These are phyloP conservation scores for Fusarium cicatricum DNA, from an alignment of 2,329 filamentous ascomycete genomes.

Conservation along the genomic window DNA sequence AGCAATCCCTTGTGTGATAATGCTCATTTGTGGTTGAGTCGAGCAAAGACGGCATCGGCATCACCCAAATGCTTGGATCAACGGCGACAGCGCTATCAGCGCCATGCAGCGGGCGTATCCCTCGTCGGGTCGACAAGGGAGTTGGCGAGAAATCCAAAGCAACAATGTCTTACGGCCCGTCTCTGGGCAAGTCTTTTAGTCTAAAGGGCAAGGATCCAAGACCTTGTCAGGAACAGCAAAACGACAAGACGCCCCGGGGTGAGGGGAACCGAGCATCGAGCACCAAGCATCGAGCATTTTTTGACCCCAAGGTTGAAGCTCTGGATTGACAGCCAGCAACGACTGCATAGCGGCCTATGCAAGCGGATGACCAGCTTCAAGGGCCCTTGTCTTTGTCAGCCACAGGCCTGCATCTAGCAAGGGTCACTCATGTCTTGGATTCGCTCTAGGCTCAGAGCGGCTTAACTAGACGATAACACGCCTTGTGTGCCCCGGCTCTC, in stretches of 20 bases:
- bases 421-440: background rate
- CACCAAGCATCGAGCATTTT: background rate
- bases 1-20: background rate
- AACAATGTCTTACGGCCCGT: background rate
- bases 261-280: slow-evolving; percentile 13
- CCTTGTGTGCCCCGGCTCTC: slow-evolving; percentile 26
- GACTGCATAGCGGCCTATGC: slow-evolving; percentile 23
- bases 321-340: slow-evolving; percentile 4
- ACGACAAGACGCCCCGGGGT: slow-evolving; percentile 24
- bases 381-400: slow-evolving; percentile 5
- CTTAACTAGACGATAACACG: slow-evolving; percentile 28
- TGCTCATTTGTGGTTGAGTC: background rate
- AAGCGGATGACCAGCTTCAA: slow-evolving; percentile 4
- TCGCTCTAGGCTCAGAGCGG: slow-evolving; percentile 31
- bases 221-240: slow-evolving; percentile 23
- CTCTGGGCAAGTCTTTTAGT: background rate
- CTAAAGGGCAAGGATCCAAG: slow-evolving; percentile 15
- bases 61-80: slow-evolving; percentile 20
- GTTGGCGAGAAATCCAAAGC: background rate
- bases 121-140: slow-evolving; percentile 10
- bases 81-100: slow-evolving; percentile 16
- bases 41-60: background rate
- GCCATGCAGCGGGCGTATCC: background rate
- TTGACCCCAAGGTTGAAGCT: slow-evolving; percentile 5
- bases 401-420: slow-evolving; percentile 5